A percentile compares a stretch with the other conserved stretches of the same genome.
Conservation (phyloP, 2,329 filamentous ascomycete species). For the Dactylellina cionopaga region DNA sequence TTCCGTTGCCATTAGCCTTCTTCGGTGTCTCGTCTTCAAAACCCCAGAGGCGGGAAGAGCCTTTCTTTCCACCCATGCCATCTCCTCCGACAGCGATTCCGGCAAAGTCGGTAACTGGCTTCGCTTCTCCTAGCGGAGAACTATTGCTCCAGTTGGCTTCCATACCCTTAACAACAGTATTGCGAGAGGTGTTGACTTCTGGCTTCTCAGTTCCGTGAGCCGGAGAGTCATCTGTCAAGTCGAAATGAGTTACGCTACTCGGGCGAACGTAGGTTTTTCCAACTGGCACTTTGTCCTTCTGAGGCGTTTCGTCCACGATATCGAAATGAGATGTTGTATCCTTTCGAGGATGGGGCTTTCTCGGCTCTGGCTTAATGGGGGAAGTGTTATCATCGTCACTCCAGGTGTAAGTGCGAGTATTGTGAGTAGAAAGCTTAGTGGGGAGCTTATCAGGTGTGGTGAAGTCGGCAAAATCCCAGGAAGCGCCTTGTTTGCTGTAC, state of each 20-base stretch:
- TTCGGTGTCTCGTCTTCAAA: slow-evolving; percentile 68
- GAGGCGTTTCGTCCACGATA: slow-evolving; percentile 76
- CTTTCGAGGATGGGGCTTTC: slow-evolving; percentile 70
- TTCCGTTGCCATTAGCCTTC: slow-evolving; percentile 63
- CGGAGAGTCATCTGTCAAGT: slow-evolving; percentile 75
- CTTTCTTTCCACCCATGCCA: slow-evolving; percentile 55
- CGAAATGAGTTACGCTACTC: slow-evolving; percentile 81
- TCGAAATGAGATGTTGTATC: slow-evolving; percentile 87
- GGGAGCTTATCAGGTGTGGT: slow-evolving; percentile 80
- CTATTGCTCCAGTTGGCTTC: slow-evolving; percentile 67
- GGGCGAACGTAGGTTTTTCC: slow-evolving; percentile 59
- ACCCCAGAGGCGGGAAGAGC: slow-evolving; percentile 64
- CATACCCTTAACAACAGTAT: slow-evolving; percentile 79
- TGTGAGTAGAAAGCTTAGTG: slow-evolving; percentile 72
- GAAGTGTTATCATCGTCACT: slow-evolving; percentile 72
- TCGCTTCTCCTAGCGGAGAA: slow-evolving; percentile 52
- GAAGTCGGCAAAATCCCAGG: slow-evolving; percentile 92
- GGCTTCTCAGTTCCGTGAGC: slow-evolving; percentile 60
- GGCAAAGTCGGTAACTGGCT: slow-evolving; percentile 51
- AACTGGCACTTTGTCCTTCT: slow-evolving; percentile 54
- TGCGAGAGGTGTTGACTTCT: slow-evolving; percentile 68
- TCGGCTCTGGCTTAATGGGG: slow-evolving; percentile 66
- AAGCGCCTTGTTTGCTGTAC: slow-evolving; percentile 73
- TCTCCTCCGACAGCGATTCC: slow-evolving; percentile 56
- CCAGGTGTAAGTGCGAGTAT: slow-evolving; percentile 80